phyloP scores from a whole-genome alignment of 2,329 filamentous ascomycete genomes.

The Aspergillaceae sp. region DNA sequence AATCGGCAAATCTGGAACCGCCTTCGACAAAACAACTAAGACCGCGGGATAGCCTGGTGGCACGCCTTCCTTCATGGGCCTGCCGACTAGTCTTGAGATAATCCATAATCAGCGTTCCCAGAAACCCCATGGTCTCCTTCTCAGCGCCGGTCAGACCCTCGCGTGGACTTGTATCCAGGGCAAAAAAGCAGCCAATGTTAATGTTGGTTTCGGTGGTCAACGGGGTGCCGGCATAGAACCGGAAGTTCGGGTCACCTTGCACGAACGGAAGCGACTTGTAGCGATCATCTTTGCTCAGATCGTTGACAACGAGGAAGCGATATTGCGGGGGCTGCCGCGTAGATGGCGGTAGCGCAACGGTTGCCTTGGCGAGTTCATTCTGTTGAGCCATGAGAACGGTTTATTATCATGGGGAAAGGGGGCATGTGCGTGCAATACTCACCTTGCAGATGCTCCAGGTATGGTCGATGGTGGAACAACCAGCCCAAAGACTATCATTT shows the following conservation, averaged over 20 bases:
- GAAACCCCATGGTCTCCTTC: constrained; percentile 47
- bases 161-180: constrained; percentile 51
- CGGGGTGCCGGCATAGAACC: constrained; percentile 53
- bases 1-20: constrained; percentile 35
- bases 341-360: constrained; percentile 23
- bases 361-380: constrained; percentile 19
- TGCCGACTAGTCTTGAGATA: constrained; percentile 51
- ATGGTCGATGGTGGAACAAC: constrained; percentile 26
- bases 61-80: constrained; percentile 44
- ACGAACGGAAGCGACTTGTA: constrained; percentile 33
- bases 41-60: constrained; percentile 47
- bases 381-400: not conserved
- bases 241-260: constrained; percentile 23
- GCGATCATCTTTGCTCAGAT: constrained; percentile 30
- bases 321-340: constrained; percentile 14
- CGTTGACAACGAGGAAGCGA: constrained; percentile 28
- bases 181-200: constrained; percentile 52
- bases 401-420: not conserved
- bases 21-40: constrained; percentile 49
- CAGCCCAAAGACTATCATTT: constrained; percentile 19
- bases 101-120: constrained; percentile 50
- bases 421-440: constrained; percentile 5
- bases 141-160: constrained; percentile 33
- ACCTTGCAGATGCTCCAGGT: constrained; percentile 28
- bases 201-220: constrained; percentile 50